These are phyloP conservation scores for Yamadazyma mexicana DNA, from an alignment of 1,139 yeast genomes.

Conservation along the genomic window DNA sequence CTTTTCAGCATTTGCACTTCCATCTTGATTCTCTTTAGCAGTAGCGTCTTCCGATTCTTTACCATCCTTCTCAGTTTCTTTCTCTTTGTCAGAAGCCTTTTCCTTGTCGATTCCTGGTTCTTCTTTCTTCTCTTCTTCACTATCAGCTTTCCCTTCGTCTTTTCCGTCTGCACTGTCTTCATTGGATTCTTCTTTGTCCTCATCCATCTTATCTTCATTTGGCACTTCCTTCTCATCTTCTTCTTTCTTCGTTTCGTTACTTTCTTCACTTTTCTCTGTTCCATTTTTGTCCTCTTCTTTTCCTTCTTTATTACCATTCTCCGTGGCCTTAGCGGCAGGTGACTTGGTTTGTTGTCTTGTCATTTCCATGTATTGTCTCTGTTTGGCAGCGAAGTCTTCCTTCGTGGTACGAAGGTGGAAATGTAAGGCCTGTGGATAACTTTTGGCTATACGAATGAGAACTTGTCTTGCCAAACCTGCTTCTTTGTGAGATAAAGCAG, in stretches of 20 bases:
- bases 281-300: slow-evolving; percentile 4
- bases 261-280: slow-evolving; percentile 6
- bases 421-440: slow-evolving; percentile 95
- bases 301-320: slow-evolving; percentile 6
- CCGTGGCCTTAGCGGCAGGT: slow-evolving; percentile 10
- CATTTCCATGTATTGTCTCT: slow-evolving; percentile 71
- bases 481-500: slow-evolving; percentile 87
- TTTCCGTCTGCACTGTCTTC: neutral
- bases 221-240: slow-evolving; percentile 12
- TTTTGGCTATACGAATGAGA: slow-evolving; percentile 87
- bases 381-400: slow-evolving; percentile 89
- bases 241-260: slow-evolving; percentile 14
- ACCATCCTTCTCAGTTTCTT: slow-evolving; percentile 2
- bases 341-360: slow-evolving; percentile 34
- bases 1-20: neutral
- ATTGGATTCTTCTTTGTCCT: slow-evolving; percentile 8
- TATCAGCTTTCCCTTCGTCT: slow-evolving; percentile 1
- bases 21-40: slow-evolving; percentile 3
- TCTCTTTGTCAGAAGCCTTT: slow-evolving; percentile 1
- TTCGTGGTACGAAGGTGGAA: slow-evolving; percentile 93
- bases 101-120: slow-evolving; percentile 2
- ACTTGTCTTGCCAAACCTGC: slow-evolving; percentile 87
- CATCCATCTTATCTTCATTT: neutral
- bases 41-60: slow-evolving; percentile 2
- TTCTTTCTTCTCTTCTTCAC: slow-evolving; percentile 1